These are phyloP conservation scores for Pseudonitzschia pungens DNA, from an alignment of 108 stramenopile species.

Conservation along the genomic window DNA sequence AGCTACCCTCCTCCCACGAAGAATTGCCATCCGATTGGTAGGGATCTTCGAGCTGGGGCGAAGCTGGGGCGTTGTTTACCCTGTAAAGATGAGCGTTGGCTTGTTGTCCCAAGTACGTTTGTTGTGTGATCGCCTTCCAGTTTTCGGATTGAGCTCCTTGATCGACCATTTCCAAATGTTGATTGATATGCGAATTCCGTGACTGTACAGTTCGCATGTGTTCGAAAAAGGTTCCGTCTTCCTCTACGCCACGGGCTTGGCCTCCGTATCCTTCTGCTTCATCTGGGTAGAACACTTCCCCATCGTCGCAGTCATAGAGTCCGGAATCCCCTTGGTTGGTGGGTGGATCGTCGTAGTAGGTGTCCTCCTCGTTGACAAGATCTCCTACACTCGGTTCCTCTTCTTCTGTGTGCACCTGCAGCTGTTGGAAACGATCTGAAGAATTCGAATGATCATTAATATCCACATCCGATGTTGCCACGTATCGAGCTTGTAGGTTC, in stretches of 20 bases:
- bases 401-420: not conserved
- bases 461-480: not conserved
- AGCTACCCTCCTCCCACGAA: slow-evolving; percentile 23
- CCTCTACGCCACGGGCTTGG: not conserved
- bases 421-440: not conserved
- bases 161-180: not conserved
- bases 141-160: not conserved
- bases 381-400: not conserved
- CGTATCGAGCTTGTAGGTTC: not conserved
- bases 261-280: not conserved
- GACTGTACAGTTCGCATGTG: slow-evolving; percentile 1
- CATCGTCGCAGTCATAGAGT: slow-evolving; percentile 15
- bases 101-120: not conserved
- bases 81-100: not conserved
- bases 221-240: slow-evolving; percentile 13
- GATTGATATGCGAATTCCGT: not conserved
- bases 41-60: slow-evolving; percentile 12
- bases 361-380: not conserved
- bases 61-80: not conserved
- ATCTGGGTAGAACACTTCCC: not conserved
- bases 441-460: slow-evolving; percentile 1
- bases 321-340: not conserved
- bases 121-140: not conserved
- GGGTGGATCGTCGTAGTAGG: not conserved
- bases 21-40: slow-evolving; percentile 4